Conservation (phyloP, 2,329 filamentous ascomycete species). For the Fusarium irregulare region DNA sequence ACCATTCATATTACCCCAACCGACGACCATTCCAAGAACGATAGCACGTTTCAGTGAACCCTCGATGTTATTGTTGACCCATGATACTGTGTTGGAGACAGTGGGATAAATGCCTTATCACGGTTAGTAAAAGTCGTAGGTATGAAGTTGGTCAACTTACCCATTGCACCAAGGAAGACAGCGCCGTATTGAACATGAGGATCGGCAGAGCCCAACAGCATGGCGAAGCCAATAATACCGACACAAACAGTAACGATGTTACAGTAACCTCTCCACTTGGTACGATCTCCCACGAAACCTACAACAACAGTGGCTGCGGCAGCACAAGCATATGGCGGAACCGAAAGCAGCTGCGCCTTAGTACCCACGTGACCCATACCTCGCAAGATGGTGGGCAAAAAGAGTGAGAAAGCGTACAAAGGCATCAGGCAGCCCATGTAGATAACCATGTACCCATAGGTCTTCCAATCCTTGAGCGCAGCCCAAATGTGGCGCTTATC, state of each 20-base stretch:
- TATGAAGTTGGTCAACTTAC: not conserved
- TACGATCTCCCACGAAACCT: constrained; percentile 74
- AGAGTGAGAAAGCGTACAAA: constrained; percentile 64
- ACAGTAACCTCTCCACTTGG: constrained; percentile 70
- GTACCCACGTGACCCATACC: constrained; percentile 51
- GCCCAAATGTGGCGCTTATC: constrained; percentile 76
- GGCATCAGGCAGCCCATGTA: constrained; percentile 62
- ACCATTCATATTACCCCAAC: constrained; percentile 81
- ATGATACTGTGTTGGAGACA: constrained; percentile 77
- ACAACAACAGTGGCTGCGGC: constrained; percentile 71
- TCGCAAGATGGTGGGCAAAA: constrained; percentile 69
- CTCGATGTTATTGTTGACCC: constrained; percentile 78
- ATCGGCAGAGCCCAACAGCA: constrained; percentile 68
- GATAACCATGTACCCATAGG: constrained; percentile 61
- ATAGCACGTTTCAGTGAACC: constrained; percentile 72
- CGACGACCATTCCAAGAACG: constrained; percentile 78
- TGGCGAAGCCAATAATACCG: constrained; percentile 73
- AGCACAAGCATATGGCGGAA: constrained; percentile 70
- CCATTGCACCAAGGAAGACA: constrained; percentile 71
- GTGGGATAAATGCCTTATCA: constrained; percentile 75
- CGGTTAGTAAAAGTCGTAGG: fast-evolving
- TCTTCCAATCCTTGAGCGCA: constrained; percentile 83
- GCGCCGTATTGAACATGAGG: constrained; percentile 74
- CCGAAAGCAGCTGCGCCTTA: constrained; percentile 66
- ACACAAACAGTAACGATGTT: constrained; percentile 72